Evolutionary conservation across 768 basidiomycete genomes (phyloP).

Genomic region (Dentipellis sp.): DNA sequence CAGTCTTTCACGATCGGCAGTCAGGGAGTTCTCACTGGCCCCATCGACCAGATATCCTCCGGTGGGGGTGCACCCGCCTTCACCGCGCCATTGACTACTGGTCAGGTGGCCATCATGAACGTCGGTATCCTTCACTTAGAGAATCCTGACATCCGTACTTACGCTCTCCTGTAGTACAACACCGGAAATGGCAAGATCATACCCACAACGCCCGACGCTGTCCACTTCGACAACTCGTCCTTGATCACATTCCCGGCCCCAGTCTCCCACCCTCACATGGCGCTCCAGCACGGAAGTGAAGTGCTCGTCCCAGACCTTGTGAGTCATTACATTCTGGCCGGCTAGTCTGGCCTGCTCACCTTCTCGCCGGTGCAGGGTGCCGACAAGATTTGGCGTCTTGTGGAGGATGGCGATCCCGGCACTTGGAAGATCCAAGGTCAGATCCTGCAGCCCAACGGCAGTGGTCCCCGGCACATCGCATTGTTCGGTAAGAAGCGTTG

Average conservation of each 20-base stretch:
- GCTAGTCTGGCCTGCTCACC: background rate
- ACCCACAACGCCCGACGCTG: constrained; percentile 28
- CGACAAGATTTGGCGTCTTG: constrained; percentile 63
- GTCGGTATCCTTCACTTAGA: constrained; percentile 22
- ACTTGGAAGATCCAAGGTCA: constrained; percentile 47
- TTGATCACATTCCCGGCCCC: constrained; percentile 46
- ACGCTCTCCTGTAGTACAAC: constrained; percentile 28
- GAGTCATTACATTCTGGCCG: constrained; percentile 11
- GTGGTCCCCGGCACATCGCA: constrained; percentile 48
- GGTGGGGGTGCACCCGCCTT: constrained; percentile 46
- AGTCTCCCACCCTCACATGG: constrained; percentile 61
- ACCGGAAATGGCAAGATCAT: constrained; percentile 47
- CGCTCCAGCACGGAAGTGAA: constrained; percentile 43
- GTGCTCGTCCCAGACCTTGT: constrained; percentile 62
- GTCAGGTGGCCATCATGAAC: constrained; percentile 52
- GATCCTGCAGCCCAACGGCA: constrained; percentile 52
- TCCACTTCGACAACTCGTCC: constrained; percentile 26
- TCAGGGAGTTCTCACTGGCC: constrained; percentile 34
- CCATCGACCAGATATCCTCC: constrained; percentile 37
- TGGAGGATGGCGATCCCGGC: constrained; percentile 31
- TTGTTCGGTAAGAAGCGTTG: constrained; percentile 21
- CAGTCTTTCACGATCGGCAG: constrained; percentile 47
- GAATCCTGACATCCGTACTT: background rate
- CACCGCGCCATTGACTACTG: constrained; percentile 39
- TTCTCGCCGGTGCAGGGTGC: constrained; percentile 33